These are phyloP conservation scores for Cyberlindnera bimundalis DNA, from an alignment of 805 yeast genomes.

Conservation along the genomic window DNA sequence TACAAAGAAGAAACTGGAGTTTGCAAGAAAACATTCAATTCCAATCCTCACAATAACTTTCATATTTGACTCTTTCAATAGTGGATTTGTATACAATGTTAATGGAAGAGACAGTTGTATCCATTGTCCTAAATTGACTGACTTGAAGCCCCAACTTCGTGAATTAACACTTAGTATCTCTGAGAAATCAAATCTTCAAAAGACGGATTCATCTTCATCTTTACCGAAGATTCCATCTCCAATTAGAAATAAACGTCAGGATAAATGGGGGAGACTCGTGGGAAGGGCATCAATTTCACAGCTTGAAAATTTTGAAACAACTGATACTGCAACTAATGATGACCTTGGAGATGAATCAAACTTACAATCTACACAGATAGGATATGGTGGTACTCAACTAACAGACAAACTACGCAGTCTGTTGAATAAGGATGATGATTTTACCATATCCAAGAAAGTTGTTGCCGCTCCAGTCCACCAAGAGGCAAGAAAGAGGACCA, in stretches of 20 bases:
- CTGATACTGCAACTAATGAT: neutral
- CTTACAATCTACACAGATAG: slow-evolving; percentile 18
- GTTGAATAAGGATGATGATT: slow-evolving; percentile 8
- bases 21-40: slow-evolving; percentile 53
- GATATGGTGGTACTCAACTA: slow-evolving; percentile 16
- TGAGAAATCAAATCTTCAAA: slow-evolving; percentile 1
- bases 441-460: neutral
- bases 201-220: slow-evolving; percentile 17
- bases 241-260: slow-evolving; percentile 40
- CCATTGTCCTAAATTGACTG: slow-evolving; percentile 40
- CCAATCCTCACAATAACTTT: slow-evolving; percentile 57
- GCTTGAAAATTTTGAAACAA: slow-evolving; percentile 12
- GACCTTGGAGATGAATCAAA: slow-evolving; percentile 1
- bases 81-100: slow-evolving; percentile 37
- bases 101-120: slow-evolving; percentile 52
- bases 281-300: slow-evolving; percentile 41
- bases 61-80: slow-evolving; percentile 48
- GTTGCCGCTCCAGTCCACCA: neutral
- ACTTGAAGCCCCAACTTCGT: slow-evolving; percentile 28
- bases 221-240: slow-evolving; percentile 51
- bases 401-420: slow-evolving; percentile 15
- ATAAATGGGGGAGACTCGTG: slow-evolving; percentile 39
- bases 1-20: slow-evolving; percentile 51
- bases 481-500: slow-evolving; percentile 17
- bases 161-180: slow-evolving; percentile 10